Evolutionary conservation across 2,329 filamentous ascomycete species (phyloP).

Genomic region (Penicillium sp.): DNA sequence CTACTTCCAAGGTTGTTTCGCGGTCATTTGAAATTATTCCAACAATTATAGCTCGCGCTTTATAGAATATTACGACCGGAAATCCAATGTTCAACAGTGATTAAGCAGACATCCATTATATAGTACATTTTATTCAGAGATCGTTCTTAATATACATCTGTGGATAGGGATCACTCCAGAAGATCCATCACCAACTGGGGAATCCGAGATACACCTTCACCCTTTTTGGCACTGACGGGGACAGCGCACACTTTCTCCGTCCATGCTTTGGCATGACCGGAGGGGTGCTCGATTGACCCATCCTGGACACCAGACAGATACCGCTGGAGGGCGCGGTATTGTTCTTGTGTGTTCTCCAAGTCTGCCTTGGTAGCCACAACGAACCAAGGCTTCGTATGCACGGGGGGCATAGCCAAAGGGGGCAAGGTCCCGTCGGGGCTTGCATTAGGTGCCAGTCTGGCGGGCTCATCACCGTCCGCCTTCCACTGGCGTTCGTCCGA

Average conservation of each 20-base stretch:
- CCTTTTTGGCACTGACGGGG: slow-evolving; percentile 86
- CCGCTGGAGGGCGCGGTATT: slow-evolving; percentile 67
- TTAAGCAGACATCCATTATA: neutral
- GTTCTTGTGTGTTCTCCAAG: slow-evolving; percentile 72
- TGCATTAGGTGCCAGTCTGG: slow-evolving; percentile 11
- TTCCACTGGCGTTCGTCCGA: slow-evolving; percentile 21
- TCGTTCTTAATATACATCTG: slow-evolving; percentile 14
- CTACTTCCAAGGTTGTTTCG: too few species aligned
- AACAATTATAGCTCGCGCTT: neutral
- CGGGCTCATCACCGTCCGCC: neutral
- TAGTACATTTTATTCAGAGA: slow-evolving; percentile 11
- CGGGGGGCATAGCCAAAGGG: slow-evolving; percentile 62
- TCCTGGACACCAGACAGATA: slow-evolving; percentile 70
- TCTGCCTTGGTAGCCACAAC: slow-evolving; percentile 94
- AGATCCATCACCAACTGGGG: slow-evolving; percentile 45
- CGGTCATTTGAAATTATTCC: too few species aligned
- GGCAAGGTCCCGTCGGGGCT: slow-evolving; percentile 37
- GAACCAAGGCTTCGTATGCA: slow-evolving; percentile 95
- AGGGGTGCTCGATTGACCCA: slow-evolving; percentile 70
- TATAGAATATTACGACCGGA: neutral
- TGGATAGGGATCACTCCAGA: slow-evolving; percentile 31
- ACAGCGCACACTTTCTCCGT: slow-evolving; percentile 62
- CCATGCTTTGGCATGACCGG: slow-evolving; percentile 68
- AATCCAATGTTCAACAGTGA: too few species aligned
- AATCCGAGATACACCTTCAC: slow-evolving; percentile 71